Conservation (phyloP, 2,329 filamentous ascomycete species). For the Cladophialophora immunda region DNA sequence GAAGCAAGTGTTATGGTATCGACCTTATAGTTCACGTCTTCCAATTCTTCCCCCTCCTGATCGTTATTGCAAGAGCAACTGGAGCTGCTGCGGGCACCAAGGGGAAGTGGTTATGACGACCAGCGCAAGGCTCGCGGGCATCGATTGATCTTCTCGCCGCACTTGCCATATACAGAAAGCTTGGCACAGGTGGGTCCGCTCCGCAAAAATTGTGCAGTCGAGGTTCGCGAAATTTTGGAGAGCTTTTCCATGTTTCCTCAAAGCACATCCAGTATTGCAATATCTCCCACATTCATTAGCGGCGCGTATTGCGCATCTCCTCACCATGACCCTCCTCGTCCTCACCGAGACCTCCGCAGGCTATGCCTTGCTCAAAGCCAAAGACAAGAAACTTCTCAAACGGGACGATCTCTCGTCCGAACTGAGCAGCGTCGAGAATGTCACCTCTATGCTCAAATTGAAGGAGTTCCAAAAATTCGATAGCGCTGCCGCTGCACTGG, state of each 20-base stretch:
- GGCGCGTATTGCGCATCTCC: conserved; percentile 23
- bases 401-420: conserved; percentile 80
- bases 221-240: conserved; percentile 23
- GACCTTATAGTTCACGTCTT: too few relatives aligned
- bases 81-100: too few relatives aligned
- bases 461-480: conserved; percentile 99
- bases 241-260: conserved; percentile 21
- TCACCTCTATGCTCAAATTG: conserved; percentile 87
- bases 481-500: conserved; percentile 86
- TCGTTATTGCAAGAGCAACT: too few relatives aligned
- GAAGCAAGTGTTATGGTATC: too few relatives aligned
- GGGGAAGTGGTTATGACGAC: neutral
- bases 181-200: conserved; percentile 10
- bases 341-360: conserved; percentile 94
- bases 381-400: conserved; percentile 97
- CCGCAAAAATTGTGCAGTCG: conserved; percentile 17
- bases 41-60: too few relatives aligned
- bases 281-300: conserved; percentile 14
- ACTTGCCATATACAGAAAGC: neutral
- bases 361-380: conserved; percentile 97
- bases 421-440: conserved; percentile 80
- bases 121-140: neutral
- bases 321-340: conserved; percentile 86
- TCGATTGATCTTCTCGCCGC: neutral
- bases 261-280: conserved; percentile 6